Evolutionary conservation across 495 filamentous ascomycete genomes (phyloP), one percentile per base, ranked within the genome.

Genomic region (Talaromyces thailandensis): DNA sequence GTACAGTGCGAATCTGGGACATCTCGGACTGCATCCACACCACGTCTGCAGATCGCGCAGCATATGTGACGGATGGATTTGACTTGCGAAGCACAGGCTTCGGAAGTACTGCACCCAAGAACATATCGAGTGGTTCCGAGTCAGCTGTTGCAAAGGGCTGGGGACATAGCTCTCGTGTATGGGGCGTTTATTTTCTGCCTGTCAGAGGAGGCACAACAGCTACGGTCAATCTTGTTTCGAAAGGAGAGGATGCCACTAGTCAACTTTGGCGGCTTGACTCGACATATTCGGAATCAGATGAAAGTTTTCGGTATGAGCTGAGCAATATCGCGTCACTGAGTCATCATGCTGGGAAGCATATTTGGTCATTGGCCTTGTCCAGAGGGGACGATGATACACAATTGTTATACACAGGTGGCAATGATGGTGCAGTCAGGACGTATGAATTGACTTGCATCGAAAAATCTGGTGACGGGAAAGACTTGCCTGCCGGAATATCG

Each of bases 1-100:
- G 94, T 57, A 96, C 92, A 0, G 85, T 99, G 29, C 79, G 91
- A 31, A 74, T 98, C 0, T 98, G 95, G 95, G 86, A 96, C 65
- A 82, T 98, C 21, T 81, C 85, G 0, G 73, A 81, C 40, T 74
- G 83, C 35, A 68, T 75, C 31, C 57, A 63, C 2, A 68, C 64
- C 40, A 67, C 72, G 4, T 68, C 63, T 6, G 43, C 71, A 14
- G 73, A 76, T 53, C 71, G 60, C 31, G 72, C 69, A n/a, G 68
- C 70, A 18, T 78, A 76, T 53, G 75, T 75, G 16, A 77, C 75
- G 4, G 78, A 79, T 65, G 77, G 76, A 5, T 75, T 76, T 56
- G 74, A 75, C 28, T 69, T 79, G 16, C 70, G 74, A 60, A 70
- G 70, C 57, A 81, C 77, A 37, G 78, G 78, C 0, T 79, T 79